A percentile compares a stretch with the other conserved stretches of the same genome.
Conservation (phyloP, 1,139 yeast species). For the Hyphopichia buzzinii region DNA sequence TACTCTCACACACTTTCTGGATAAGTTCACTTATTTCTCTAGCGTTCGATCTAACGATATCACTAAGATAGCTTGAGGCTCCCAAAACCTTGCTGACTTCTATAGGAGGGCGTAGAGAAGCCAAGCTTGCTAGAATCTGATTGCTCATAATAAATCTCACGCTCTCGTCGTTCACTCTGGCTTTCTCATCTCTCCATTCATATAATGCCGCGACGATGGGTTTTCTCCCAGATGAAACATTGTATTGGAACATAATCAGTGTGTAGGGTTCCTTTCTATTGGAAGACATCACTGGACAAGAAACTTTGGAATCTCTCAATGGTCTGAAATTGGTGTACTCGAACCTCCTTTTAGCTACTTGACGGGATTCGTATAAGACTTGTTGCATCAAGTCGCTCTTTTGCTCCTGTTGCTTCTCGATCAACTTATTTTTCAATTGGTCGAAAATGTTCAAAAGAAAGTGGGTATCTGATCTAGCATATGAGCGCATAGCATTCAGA, state of each 20-base stretch:
- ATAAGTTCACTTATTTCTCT: slow-evolving; percentile 58
- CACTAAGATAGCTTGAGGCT: slow-evolving; percentile 49
- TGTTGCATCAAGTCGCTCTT: slow-evolving; percentile 19
- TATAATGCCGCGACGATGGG: slow-evolving; percentile 61
- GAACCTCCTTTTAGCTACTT: slow-evolving; percentile 78
- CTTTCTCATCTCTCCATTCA: slow-evolving; percentile 80
- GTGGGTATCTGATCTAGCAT: slow-evolving; percentile 96
- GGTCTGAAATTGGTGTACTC: slow-evolving; percentile 72
- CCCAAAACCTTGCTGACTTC: slow-evolving; percentile 57
- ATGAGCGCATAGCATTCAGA: slow-evolving; percentile 70
- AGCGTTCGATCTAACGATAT: slow-evolving; percentile 57
- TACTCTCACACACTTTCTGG: slow-evolving; percentile 26
- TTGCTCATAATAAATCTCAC: slow-evolving; percentile 82
- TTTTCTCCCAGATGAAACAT: slow-evolving; percentile 55
- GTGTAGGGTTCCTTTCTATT: slow-evolving; percentile 57
- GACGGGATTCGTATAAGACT: slow-evolving; percentile 76
- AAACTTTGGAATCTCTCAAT: slow-evolving; percentile 28
- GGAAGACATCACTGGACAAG: slow-evolving; percentile 48
- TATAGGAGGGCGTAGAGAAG: slow-evolving; percentile 53
- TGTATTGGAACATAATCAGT: slow-evolving; percentile 61
- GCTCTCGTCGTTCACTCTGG: slow-evolving; percentile 80
- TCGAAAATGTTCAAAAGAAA: slow-evolving; percentile 81
- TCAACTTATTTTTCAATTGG: slow-evolving; percentile 62
- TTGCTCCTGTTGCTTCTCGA: slow-evolving; percentile 22
- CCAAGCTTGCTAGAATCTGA: slow-evolving; percentile 66